Conservation (phyloP, 345 rosid genomes). For the Populus euphratica region DNA sequence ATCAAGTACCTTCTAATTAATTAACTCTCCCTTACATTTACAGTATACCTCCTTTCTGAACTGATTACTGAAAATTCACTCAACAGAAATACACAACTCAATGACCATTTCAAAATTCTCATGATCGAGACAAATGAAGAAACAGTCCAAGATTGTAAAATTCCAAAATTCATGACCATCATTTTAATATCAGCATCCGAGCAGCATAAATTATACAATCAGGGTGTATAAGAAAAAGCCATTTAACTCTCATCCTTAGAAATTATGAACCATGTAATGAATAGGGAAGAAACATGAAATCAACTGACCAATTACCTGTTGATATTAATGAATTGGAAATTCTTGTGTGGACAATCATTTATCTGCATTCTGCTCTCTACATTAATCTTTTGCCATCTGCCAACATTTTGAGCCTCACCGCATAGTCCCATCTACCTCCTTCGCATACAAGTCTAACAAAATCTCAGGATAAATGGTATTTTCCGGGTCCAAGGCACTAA, state of each 20-base stretch:
- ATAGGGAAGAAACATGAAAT: neutral
- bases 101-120: neutral
- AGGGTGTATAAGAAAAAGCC: neutral
- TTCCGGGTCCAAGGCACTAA: slow-evolving; percentile 7
- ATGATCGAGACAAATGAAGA: neutral
- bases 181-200: neutral
- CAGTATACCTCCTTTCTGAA: neutral
- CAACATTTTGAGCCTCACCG: slow-evolving; percentile 1
- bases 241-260: neutral
- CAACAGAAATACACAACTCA: neutral
- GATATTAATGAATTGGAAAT: neutral
- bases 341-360: neutral
- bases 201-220: neutral
- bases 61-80: neutral
- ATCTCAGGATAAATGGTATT: neutral
- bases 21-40: neutral
- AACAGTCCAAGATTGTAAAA: neutral
- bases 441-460: neutral
- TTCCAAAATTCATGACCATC: neutral
- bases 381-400: slow-evolving; percentile 1
- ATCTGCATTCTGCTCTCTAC: neutral
- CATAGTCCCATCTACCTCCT: slow-evolving; percentile 9
- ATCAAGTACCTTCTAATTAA: neutral
- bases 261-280: neutral
- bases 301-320: neutral